Evolutionary conservation across 768 basidiomycete genomes (phyloP), one percentile per base, ranked within the genome.

Genomic region (Cystoderma amianthinum): DNA sequence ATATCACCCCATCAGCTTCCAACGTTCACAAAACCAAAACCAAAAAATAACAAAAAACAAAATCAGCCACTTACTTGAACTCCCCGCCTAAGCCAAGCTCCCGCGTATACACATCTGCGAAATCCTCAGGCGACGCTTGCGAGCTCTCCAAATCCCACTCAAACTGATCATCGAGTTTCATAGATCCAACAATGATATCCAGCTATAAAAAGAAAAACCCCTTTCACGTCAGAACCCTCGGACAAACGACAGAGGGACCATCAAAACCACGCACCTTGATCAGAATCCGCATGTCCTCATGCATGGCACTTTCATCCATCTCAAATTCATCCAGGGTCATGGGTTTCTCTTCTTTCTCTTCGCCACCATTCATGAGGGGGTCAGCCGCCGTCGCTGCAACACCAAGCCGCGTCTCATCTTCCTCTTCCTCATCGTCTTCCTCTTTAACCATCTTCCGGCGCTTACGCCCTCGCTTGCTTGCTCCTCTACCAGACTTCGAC

Each of bases 81-180:
- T 99, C 96, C 5, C 92, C 90, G 19, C 75, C 76, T 18, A 99
- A 64, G 3, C 96, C 96, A 17, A 99, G 65, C 49, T 99, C 96
- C 16, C 78, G 76, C 2, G 80, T 68, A 56, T 96, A 95, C 1
- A 83, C 72, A 47, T 86, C 84, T 5, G 96, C 91, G 60, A 98
- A 98, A 18, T 85, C 81, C 62, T 99, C 96, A 0, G 95, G 94
- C 0, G 84, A 85, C 2, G 88, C 84, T 35, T 74, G 70, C 16
- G 68, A 63, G 42, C 86, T 91, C 50, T 84, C 84, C 25, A 97
- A 62, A 59, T 99, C 95, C 96, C 96, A 99, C 58, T 98, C 96
- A 54, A 98, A 95, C 54, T 93, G 87, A 61, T 99, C 96, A 42
- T 91, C 87, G 17, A 99, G 74, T 60, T 94, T 93, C 67, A 93